Conservation (phyloP, 2,329 filamentous ascomycete genomes). For the Celoporthe dispersa region DNA sequence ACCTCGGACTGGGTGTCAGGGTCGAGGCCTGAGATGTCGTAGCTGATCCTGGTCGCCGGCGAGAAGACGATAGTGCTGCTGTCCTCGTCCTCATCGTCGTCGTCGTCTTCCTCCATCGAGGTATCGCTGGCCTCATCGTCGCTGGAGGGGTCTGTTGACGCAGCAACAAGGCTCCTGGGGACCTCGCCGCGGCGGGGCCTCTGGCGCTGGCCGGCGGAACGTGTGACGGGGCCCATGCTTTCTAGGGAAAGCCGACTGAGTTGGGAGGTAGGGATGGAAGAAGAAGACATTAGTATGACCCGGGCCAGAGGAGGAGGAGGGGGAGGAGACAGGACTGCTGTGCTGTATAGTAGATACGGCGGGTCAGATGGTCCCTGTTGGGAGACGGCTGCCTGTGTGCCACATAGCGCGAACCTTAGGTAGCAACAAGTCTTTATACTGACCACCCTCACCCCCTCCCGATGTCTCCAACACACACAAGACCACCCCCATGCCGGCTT, state of each 20-base stretch:
- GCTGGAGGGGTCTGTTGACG: conserved; percentile 33
- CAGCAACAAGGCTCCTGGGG: conserved; percentile 30
- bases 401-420: background rate
- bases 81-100: conserved; percentile 37
- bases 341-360: background rate
- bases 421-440: conserved; percentile 9
- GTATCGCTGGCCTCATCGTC: conserved; percentile 30
- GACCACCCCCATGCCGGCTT: background rate
- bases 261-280: conserved; percentile 43
- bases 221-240: conserved; percentile 44
- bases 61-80: conserved; percentile 35
- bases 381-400: background rate
- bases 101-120: conserved; percentile 33
- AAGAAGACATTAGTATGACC: conserved; percentile 30
- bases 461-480: background rate
- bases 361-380: background rate
- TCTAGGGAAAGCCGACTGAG: conserved; percentile 49
- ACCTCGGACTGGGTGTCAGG: conserved; percentile 44
- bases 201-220: conserved; percentile 38
- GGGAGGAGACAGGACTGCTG: background rate
- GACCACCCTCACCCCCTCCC: background rate
- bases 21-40: conserved; percentile 46
- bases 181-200: conserved; percentile 23
- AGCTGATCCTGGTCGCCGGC: conserved; percentile 42
- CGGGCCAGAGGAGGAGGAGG: background rate